Evolutionary conservation across 805 yeast genomes (phyloP), one percentile per base, ranked within the genome.

Genomic region (Isabelozyma heimii): DNA sequence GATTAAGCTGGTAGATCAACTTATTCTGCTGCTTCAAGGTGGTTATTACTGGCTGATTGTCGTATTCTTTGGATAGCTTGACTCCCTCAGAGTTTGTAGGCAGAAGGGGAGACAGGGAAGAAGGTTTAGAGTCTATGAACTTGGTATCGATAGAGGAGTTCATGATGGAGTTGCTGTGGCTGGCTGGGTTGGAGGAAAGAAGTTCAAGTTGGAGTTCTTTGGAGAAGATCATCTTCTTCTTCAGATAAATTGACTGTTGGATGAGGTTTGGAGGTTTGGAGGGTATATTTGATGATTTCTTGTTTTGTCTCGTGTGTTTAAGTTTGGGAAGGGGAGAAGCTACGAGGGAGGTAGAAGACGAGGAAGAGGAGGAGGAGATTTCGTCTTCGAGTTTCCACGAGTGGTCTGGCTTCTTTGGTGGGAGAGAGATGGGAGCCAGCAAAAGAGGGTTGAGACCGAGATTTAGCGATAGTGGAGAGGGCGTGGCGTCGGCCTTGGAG

Each of bases 161-260:
- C 47, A 46, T 17, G 38, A 48, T 44, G 48, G 50, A 44, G 45
- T 57, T 26, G 45, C 49, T 27, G 45, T 43, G 5, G 46, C 44
- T 28, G 51, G 51, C 13, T 53, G 44, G 8, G 41, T 54, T 54
- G 42, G 52, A 49, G 14, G 56, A 52, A 13, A 58, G 49, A 10
- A 73, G 54, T 56, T 73, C 78, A 14, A 70, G 46, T 51, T 72
- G 75, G 8, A 73, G 53, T 37, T 73, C 77, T 52, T 73, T 73
- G 16, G 73, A 66, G 46, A 61, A 62, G 1, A 70, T 50, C 12
- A 64, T 47, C 46, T 61, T 66, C 50, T 65, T 66, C 47, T 70
- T 72, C 45, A 70, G 50, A 46, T 54, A 59, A 49, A 59, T 50
- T 28, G 63, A 55, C 46, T 62, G 68, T 14, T 62, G 61, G 47